Percentiles rank a stretch among this genome's conserved stretches.
These are phyloP conservation scores for Fusarium zealandicum DNA, from an alignment of 2,329 filamentous ascomycete genomes.

Conservation along the genomic window DNA sequence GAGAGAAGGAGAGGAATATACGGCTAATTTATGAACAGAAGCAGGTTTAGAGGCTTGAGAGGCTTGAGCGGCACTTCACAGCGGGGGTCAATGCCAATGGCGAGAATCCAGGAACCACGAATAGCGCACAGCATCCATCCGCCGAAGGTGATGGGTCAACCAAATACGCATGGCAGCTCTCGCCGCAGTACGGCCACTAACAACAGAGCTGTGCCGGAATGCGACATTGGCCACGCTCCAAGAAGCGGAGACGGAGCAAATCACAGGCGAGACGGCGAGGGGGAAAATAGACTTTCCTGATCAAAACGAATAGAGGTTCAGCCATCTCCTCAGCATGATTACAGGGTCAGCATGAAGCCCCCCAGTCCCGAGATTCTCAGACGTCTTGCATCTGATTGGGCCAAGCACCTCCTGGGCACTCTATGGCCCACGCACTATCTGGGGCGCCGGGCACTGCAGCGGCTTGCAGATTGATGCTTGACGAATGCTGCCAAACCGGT, in stretches of 20 bases:
- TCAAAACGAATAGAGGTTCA: constrained; percentile 30
- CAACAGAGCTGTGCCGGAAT: constrained; percentile 7
- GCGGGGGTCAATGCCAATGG: constrained; percentile 4
- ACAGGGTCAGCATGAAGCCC: constrained; percentile 21
- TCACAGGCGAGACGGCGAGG: constrained; percentile 24
- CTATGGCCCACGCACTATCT: constrained; percentile 12
- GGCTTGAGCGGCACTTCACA: constrained; percentile 3
- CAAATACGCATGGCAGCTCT: constrained; percentile 26
- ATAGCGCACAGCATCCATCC: constrained; percentile 4
- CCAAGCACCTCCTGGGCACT: constrained; percentile 8
- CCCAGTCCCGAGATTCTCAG: constrained; percentile 15
- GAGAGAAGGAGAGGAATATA: background rate
- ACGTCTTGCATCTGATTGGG: constrained; percentile 15
- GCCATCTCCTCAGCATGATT: constrained; percentile 11
- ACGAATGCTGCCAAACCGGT: constrained; percentile 4
- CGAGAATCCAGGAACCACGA: constrained; percentile 5
- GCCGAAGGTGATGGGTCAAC: constrained; percentile 12
- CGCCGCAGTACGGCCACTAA: constrained; percentile 21
- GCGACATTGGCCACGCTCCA: constrained; percentile 17
- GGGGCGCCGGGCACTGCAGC: constrained; percentile 7
- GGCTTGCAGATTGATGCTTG: constrained; percentile 1
- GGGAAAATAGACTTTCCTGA: constrained; percentile 40
- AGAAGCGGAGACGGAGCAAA: constrained; percentile 16
- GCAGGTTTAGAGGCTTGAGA: background rate
- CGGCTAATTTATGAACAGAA: constrained; percentile 21